A percentile compares a stretch with the other conserved stretches of the same genome.
Evolutionary conservation across 2,329 filamentous ascomycete genomes (phyloP).

Genomic region (Sporothrix phasma): DNA sequence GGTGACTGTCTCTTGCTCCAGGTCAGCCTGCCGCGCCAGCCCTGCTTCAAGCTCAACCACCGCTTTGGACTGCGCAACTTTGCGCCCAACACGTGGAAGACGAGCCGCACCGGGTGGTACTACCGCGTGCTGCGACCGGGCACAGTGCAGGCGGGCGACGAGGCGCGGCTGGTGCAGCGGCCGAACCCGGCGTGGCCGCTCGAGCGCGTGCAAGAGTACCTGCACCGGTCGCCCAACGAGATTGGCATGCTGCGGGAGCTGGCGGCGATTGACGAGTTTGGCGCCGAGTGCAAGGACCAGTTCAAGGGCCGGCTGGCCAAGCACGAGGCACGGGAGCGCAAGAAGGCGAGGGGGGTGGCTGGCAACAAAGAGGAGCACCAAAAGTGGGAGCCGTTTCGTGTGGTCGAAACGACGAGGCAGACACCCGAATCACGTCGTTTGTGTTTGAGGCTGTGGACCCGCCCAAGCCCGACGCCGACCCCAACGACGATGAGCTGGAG

Average conservation of each 20-base stretch:
- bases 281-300: constrained; percentile 36
- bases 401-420: constrained; percentile 41
- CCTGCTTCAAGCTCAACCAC: constrained; percentile 61
- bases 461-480: not conserved
- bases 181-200: constrained; percentile 52
- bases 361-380: constrained; percentile 18
- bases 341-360: constrained; percentile 15
- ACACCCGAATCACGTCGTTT: constrained; percentile 43
- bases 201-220: constrained; percentile 51
- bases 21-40: constrained; percentile 51
- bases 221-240: constrained; percentile 45
- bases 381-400: constrained; percentile 36
- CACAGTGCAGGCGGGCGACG: constrained; percentile 44
- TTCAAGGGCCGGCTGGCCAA: constrained; percentile 45
- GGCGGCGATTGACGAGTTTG: constrained; percentile 40
- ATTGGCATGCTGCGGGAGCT: constrained; percentile 43
- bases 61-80: constrained; percentile 55
- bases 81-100: constrained; percentile 45
- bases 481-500: constrained; percentile 19
- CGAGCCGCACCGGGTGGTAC: constrained; percentile 55
- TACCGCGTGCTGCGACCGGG: constrained; percentile 52
- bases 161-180: constrained; percentile 45
- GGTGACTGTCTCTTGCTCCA: constrained; percentile 40
- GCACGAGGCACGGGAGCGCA: constrained; percentile 23
- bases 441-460: constrained; percentile 36